phyloP scores from a whole-genome alignment of 805 yeast species.

The Nakazawaea pomicola region DNA sequence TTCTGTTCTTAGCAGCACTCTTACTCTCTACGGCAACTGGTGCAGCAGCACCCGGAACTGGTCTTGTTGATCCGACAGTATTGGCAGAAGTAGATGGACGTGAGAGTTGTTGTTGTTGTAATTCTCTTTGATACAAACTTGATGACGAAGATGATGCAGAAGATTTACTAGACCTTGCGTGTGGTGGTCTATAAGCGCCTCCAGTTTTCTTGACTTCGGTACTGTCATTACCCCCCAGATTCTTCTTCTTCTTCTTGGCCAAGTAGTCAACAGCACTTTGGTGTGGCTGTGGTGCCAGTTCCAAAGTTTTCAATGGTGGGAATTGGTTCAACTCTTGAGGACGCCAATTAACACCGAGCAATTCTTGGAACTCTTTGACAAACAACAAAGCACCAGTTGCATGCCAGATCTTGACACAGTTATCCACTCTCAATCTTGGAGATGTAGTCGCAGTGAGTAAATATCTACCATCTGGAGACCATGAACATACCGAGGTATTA shows the following conservation, averaged over 20 bases:
- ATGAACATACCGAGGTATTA: conserved; percentile 92
- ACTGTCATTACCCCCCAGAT: too few relatives aligned
- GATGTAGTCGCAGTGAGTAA: conserved; percentile 94
- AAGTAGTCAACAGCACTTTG: conserved; percentile 58
- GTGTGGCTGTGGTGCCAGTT: conserved; percentile 65
- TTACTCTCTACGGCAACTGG: conserved; percentile 57
- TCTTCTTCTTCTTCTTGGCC: conserved; percentile 32
- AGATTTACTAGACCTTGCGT: conserved; percentile 54
- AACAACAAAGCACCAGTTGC: conserved; percentile 78
- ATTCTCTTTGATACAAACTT: conserved; percentile 56
- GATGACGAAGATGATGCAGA: conserved; percentile 31
- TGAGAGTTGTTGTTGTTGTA: conserved; percentile 24
- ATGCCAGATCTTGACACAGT: conserved; percentile 92
- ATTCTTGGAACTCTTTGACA: conserved; percentile 75
- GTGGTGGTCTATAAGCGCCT: conserved; percentile 97
- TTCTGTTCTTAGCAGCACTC: conserved; percentile 67
- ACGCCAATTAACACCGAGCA: conserved; percentile 81
- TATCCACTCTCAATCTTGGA: conserved; percentile 95
- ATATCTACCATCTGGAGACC: conserved; percentile 97
- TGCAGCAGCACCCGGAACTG: conserved; percentile 23
- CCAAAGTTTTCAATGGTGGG: conserved; percentile 46
- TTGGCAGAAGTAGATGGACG: conserved; percentile 32
- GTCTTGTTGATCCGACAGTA: conserved; percentile 51
- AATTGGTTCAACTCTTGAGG: conserved; percentile 51
- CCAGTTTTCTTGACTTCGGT: conserved; percentile 50